A percentile compares a stretch with the other conserved stretches of the same genome.
These are phyloP conservation scores for Platanthera guangdongensis DNA, from an alignment of 106 monocot genomes.

Conservation along the genomic window DNA sequence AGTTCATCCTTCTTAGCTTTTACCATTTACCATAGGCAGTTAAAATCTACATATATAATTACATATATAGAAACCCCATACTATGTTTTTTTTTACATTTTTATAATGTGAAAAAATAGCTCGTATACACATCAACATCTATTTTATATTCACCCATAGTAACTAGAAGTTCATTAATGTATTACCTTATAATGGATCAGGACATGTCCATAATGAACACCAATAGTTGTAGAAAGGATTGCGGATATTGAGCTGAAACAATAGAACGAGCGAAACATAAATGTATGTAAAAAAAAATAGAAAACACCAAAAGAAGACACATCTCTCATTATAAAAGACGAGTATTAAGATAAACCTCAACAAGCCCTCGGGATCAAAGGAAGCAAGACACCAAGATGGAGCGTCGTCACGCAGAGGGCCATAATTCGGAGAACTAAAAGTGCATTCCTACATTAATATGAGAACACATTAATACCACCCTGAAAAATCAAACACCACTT, in stretches of 20 bases:
- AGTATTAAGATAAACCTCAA: slow-evolving; percentile 31
- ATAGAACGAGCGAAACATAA: neutral
- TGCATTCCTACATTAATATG: slow-evolving; percentile 30
- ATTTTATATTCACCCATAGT: no score
- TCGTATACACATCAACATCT: no score
- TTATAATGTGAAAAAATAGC: no score
- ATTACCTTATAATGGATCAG: slow-evolving; percentile 42
- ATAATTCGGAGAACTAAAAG: slow-evolving; percentile 34
- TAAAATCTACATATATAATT: no score
- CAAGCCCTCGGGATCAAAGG: slow-evolving; percentile 83
- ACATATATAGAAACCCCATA: no score
- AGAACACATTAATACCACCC: neutral
- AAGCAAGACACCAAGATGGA: slow-evolving; percentile 66
- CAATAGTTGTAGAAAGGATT: slow-evolving; percentile 41
- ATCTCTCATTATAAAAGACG: neutral
- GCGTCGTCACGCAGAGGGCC: slow-evolving; percentile 53
- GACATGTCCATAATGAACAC: slow-evolving; percentile 52
- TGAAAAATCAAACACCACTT: neutral
- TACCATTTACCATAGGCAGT: no score
- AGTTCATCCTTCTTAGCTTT: no score
- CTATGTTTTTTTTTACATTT: no score
- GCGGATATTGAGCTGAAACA: slow-evolving; percentile 37
- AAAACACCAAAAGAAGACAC: neutral
- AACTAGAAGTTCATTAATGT: neutral
- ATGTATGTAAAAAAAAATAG: neutral